Conservation (phyloP, 148 eudicot species). For the Amaranthus cruentus region DNA sequence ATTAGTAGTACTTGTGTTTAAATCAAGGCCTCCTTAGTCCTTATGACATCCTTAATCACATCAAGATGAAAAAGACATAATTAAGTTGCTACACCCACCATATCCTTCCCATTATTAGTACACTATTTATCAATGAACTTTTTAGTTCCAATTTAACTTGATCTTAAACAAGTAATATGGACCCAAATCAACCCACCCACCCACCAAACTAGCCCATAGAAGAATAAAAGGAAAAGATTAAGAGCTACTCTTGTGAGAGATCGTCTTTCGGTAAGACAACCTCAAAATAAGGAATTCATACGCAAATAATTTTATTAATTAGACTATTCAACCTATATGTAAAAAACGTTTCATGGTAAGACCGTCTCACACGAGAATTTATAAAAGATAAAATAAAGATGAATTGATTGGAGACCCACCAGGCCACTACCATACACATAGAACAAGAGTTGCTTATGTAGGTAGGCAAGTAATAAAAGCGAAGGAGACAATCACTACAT, state of each 20-base stretch:
- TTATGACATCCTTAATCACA: background rate
- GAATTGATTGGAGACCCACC: slow-evolving; percentile 15
- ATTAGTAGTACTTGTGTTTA: too few relatives aligned
- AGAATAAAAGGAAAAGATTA: background rate
- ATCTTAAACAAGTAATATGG: too few relatives aligned
- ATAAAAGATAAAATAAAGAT: background rate
- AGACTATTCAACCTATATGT: too few relatives aligned
- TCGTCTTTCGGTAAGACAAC: too few relatives aligned
- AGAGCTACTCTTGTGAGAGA: too few relatives aligned
- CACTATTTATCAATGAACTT: too few relatives aligned
- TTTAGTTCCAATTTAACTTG: too few relatives aligned
- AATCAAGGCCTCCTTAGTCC: background rate
- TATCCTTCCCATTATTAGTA: background rate
- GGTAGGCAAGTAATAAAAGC: background rate
- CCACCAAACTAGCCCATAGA: slow-evolving; percentile 2
- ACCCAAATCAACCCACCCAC: background rate
- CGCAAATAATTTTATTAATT: too few relatives aligned
- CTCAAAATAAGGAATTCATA: too few relatives aligned
- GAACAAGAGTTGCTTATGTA: slow-evolving; percentile 7
- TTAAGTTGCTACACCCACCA: background rate
- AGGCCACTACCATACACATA: background rate
- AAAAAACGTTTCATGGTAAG: too few relatives aligned
- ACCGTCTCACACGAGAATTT: too few relatives aligned
- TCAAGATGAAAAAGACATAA: background rate
- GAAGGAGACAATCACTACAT: background rate